Conservation (phyloP, 768 basidiomycete genomes). For the Clathrus columnatus region DNA sequence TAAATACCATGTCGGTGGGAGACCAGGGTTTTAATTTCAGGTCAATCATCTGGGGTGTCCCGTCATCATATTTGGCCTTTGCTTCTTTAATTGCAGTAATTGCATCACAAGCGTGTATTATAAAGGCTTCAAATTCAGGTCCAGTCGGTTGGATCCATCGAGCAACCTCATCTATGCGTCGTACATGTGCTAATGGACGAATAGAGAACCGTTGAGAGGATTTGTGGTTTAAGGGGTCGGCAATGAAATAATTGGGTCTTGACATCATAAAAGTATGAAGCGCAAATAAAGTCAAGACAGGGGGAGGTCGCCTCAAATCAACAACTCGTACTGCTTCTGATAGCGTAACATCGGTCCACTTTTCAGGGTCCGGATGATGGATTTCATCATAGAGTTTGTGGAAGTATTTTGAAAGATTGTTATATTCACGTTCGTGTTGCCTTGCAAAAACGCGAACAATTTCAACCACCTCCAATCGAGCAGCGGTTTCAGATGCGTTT, state of each 20-base stretch:
- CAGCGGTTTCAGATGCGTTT: constrained; percentile 34
- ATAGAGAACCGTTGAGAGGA: constrained; percentile 47
- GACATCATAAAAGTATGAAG: constrained; percentile 61
- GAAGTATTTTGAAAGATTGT: constrained; percentile 26
- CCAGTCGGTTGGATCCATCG: constrained; percentile 36
- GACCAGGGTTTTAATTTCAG: constrained; percentile 21
- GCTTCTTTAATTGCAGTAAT: constrained; percentile 28
- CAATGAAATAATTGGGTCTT: constrained; percentile 42
- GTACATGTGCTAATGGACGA: constrained; percentile 50
- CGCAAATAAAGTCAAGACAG: constrained; percentile 36
- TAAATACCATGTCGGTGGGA: constrained; percentile 50
- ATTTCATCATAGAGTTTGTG: constrained; percentile 34
- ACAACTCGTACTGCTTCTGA: constrained; percentile 42
- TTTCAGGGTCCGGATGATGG: constrained; percentile 34
- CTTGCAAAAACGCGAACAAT: constrained; percentile 46
- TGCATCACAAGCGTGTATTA: constrained; percentile 37
- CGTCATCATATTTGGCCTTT: constrained; percentile 22
- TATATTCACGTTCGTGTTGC: constrained; percentile 21
- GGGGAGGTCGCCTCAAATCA: constrained; percentile 22
- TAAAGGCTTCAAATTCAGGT: constrained; percentile 40
- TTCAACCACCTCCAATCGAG: constrained; percentile 57
- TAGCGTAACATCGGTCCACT: constrained; percentile 51
- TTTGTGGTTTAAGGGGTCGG: constrained; percentile 37
- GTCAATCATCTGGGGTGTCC: constrained; percentile 21
- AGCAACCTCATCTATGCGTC: constrained; percentile 39